These are phyloP conservation scores for Phaeophleospora eucalypticola DNA, from an alignment of 2,329 filamentous ascomycete species.

Conservation along the genomic window DNA sequence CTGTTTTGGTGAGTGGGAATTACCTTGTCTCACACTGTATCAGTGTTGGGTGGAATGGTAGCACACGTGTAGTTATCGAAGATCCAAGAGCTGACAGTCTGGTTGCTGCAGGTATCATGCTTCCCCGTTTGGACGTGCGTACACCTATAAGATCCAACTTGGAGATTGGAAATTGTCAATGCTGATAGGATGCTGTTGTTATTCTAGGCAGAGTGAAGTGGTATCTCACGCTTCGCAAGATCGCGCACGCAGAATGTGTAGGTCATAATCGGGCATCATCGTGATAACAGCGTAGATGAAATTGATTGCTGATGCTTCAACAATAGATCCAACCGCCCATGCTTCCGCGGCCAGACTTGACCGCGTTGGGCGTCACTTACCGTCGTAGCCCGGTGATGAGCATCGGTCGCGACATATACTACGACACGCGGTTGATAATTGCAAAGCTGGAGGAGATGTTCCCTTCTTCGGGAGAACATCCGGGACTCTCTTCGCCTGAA, in stretches of 20 bases:
- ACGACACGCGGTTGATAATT: constrained; percentile 66
- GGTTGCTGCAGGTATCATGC: not conserved
- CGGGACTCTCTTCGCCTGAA: constrained; percentile 34
- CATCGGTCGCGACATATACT: constrained; percentile 64
- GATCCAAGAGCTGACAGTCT: not conserved
- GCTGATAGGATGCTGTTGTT: not conserved
- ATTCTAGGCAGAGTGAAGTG: constrained; percentile 57
- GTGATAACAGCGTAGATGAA: not conserved
- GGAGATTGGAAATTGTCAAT: not conserved
- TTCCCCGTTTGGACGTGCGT: constrained; percentile 7
- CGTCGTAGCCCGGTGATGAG: constrained; percentile 65
- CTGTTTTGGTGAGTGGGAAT: constrained; percentile 3
- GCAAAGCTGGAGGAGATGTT: constrained; percentile 58
- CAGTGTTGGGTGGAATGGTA: too few species aligned
- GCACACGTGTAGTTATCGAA: too few species aligned
- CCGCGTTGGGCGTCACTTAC: constrained; percentile 59
- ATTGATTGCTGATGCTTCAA: constrained; percentile 7
- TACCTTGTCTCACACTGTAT: not conserved
- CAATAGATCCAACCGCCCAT: constrained; percentile 57
- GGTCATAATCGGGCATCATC: constrained; percentile 28
- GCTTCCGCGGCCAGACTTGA: constrained; percentile 63
- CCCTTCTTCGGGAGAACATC: constrained; percentile 32
- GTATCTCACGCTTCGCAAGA: constrained; percentile 64
- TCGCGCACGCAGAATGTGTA: constrained; percentile 66
- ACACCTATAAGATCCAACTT: not conserved